These are phyloP conservation scores for Pyrenophora graminea DNA, from an alignment of 2,329 filamentous ascomycete genomes.

Conservation along the genomic window DNA sequence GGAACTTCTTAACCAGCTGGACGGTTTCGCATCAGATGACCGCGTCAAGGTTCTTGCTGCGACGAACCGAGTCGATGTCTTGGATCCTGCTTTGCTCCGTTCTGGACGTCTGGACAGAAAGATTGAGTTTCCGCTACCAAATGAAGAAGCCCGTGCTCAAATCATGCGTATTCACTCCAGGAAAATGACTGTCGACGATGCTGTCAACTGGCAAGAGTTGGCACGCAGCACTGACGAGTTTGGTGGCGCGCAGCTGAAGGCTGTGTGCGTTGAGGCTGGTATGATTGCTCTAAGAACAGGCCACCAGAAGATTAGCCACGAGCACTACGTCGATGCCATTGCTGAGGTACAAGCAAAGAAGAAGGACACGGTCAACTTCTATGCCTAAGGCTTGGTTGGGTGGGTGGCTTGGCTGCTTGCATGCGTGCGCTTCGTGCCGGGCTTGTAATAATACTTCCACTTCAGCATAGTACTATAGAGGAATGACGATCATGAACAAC, in stretches of 20 bases:
- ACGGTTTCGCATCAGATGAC: conserved; percentile 96
- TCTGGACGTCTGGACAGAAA: conserved; percentile 93
- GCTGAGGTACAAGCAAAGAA: conserved; percentile 86
- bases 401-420: conserved; percentile 25
- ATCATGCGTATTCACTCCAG: conserved; percentile 96
- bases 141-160: conserved; percentile 95
- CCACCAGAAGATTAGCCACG: conserved; percentile 95
- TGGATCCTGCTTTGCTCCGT: conserved; percentile 87
- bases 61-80: conserved; percentile 91
- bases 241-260: conserved; percentile 95
- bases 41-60: conserved; percentile 95
- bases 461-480: conserved; percentile 22
- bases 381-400: conserved; percentile 36
- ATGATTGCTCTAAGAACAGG: conserved; percentile 97
- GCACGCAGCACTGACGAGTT: conserved; percentile 98
- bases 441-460: conserved; percentile 44
- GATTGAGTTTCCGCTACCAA: conserved; percentile 97
- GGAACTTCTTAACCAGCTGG: conserved; percentile 96
- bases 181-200: conserved; percentile 95
- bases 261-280: conserved; percentile 96
- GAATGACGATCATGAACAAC: conserved; percentile 16
- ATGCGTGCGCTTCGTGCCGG: conserved; percentile 24
- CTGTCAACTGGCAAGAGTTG: conserved; percentile 93
- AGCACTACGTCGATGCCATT: conserved; percentile 98
- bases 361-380: conserved; percentile 70